Conservation (phyloP, 2,329 filamentous ascomycete genomes). For the Aspergillus thermomutatus region DNA sequence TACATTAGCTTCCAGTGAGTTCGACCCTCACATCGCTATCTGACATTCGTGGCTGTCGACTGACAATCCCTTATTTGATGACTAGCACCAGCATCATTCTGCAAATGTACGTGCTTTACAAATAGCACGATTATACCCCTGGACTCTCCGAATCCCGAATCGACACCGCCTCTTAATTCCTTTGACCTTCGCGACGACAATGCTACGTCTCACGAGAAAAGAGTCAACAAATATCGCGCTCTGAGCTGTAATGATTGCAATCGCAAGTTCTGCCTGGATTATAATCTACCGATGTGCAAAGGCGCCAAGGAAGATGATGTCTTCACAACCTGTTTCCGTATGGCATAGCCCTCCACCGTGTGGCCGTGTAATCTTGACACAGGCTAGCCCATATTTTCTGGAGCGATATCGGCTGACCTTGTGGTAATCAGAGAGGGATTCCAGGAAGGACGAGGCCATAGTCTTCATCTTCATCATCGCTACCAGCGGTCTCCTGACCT, state of each 20-base stretch:
- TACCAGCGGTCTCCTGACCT: constrained; percentile 58
- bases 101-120: constrained; percentile 68
- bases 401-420: constrained; percentile 4
- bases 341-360: constrained; percentile 3
- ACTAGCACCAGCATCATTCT: constrained; percentile 57
- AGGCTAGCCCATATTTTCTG: neutral
- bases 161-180: constrained; percentile 18
- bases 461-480: constrained; percentile 65
- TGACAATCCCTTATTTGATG: constrained; percentile 1
- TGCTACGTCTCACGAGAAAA: constrained; percentile 17
- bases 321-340: constrained; percentile 64
- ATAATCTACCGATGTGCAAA: constrained; percentile 61
- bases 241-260: constrained; percentile 65
- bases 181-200: constrained; percentile 19
- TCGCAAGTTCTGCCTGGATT: constrained; percentile 63
- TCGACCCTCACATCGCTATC: neutral
- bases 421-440: constrained; percentile 55
- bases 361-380: neutral
- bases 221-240: constrained; percentile 36
- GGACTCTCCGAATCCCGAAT: constrained; percentile 38
- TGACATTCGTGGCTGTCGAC: neutral
- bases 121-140: constrained; percentile 68
- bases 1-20: constrained; percentile 36
- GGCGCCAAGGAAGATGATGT: constrained; percentile 62
- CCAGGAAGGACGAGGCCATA: constrained; percentile 63